These are phyloP conservation scores for Metschnikowia hibisci DNA, from an alignment of 805 yeast genomes.

Conservation along the genomic window DNA sequence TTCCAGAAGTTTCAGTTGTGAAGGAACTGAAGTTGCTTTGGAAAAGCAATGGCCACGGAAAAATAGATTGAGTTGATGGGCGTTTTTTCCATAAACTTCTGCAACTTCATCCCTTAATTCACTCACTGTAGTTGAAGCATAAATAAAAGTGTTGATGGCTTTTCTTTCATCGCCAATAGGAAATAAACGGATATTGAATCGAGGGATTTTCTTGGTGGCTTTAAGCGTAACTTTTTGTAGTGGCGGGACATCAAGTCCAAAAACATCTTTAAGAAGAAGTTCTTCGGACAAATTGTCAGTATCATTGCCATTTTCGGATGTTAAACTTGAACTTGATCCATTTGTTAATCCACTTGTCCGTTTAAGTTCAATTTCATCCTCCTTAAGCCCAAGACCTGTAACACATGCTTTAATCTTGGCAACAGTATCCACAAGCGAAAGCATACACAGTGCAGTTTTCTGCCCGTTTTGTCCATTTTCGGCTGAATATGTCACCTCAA, in stretches of 20 bases:
- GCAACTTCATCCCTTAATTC: conserved; percentile 7
- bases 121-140: neutral
- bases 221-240: conserved; percentile 14
- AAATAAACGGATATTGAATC: neutral
- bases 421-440: conserved; percentile 21
- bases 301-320: neutral
- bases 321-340: too few species aligned
- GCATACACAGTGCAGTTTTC: conserved; percentile 14
- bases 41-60: conserved; percentile 7
- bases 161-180: neutral
- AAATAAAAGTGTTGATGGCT: neutral
- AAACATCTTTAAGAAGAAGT: conserved; percentile 10
- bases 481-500: conserved; percentile 8
- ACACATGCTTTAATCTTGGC: conserved; percentile 19
- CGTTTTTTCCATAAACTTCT: neutral
- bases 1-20: conserved; percentile 3
- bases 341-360: too few species aligned
- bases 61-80: conserved; percentile 1
- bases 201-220: neutral
- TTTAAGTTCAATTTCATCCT: neutral
- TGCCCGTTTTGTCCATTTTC: conserved; percentile 3
- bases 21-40: neutral
- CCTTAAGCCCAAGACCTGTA: conserved; percentile 9
- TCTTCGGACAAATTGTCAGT: conserved; percentile 5
- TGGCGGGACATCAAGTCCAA: conserved; percentile 30